phyloP scores from a whole-genome alignment of 495 filamentous ascomycete genomes.

The Trichodelitschia bisporula region DNA sequence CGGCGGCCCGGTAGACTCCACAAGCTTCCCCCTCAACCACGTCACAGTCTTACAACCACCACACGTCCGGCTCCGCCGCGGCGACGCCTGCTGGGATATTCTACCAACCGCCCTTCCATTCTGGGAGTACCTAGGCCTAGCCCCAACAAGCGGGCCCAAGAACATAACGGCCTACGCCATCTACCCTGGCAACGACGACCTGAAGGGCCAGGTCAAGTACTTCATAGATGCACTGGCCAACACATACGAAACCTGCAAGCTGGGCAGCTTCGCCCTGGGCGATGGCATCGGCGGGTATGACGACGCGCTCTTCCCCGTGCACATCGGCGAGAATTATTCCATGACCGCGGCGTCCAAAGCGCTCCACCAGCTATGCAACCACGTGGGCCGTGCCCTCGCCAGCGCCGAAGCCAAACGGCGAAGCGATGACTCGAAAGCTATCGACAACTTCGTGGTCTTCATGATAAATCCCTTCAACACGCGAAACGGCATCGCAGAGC shows the following conservation, averaged over 20 bases:
- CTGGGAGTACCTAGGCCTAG: slow-evolving; percentile 76
- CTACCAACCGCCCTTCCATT: slow-evolving; percentile 60
- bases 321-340: too few species aligned
- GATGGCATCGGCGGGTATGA: slow-evolving; percentile 24
- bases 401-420: slow-evolving; percentile 7
- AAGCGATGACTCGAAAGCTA: slow-evolving; percentile 13
- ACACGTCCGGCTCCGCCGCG: slow-evolving; percentile 53
- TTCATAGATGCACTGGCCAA: slow-evolving; percentile 51
- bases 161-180: slow-evolving; percentile 59
- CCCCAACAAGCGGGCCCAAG: slow-evolving; percentile 53
- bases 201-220: too few species aligned
- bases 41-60: slow-evolving; percentile 25
- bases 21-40: slow-evolving; percentile 1
- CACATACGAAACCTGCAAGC: slow-evolving; percentile 53
- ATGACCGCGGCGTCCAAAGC: too few species aligned
- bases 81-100: slow-evolving; percentile 47
- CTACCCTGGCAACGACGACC: slow-evolving; percentile 35
- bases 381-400: slow-evolving; percentile 7
- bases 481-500: slow-evolving; percentile 17
- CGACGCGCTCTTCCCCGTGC: slow-evolving; percentile 35
- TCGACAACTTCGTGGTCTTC: slow-evolving; percentile 44
- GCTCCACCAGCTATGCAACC: slow-evolving; percentile 7
- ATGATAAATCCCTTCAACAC: slow-evolving; percentile 48
- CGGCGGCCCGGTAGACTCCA: slow-evolving; percentile 2
- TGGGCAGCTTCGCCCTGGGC: slow-evolving; percentile 44